Evolutionary conservation across 805 yeast genomes (phyloP), one percentile per base, ranked within the genome.

Genomic region (Nakazawaea ernobii): DNA sequence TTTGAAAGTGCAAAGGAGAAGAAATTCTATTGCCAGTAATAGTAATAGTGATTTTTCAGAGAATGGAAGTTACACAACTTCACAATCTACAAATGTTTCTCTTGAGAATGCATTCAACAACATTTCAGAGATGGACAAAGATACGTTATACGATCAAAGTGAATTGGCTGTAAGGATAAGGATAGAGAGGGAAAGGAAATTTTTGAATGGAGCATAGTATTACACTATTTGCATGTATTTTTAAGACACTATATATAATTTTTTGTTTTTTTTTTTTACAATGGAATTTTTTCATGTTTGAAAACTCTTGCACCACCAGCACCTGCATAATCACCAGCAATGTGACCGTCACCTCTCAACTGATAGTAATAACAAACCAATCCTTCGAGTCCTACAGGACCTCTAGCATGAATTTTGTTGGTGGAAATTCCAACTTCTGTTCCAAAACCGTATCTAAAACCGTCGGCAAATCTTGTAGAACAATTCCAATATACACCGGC

Each of bases 401-500:
- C 99, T 59, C 99, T 78, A 8, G 99, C 96, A 63, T 94, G 99
- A 52, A 94, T 89, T 65, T 94, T 94, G 62, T 92, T 91, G 39
- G 99, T 94, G 42, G 96, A 85, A 50, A 94, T 92, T 32, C 99
- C 99, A 14, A 94, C 99, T 66, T 94, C 99, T 6, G 99, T 85
- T 45, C 99, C 99, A 62, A 95, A 94, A 0, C 99, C 99, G 61
- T 92, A 94, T 63, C 99, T 79, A 75, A 88, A 94, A 3, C 99
- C 99, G 66, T 94, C 99, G 6, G 99, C 98, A 69, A 94, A 94
- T 61, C 99, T 75, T 8, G 98, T 89, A 17, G 96, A 86, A 43
- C 95, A 92, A 62, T 94, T 94, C 98, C 98, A 92, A 70, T 89
- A 94, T 10, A 94, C 96, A 49, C 97, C 97, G 1, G 98, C 85